phyloP scores from a whole-genome alignment of 2,329 filamentous ascomycete genomes.

The Calonectria naviculata region DNA sequence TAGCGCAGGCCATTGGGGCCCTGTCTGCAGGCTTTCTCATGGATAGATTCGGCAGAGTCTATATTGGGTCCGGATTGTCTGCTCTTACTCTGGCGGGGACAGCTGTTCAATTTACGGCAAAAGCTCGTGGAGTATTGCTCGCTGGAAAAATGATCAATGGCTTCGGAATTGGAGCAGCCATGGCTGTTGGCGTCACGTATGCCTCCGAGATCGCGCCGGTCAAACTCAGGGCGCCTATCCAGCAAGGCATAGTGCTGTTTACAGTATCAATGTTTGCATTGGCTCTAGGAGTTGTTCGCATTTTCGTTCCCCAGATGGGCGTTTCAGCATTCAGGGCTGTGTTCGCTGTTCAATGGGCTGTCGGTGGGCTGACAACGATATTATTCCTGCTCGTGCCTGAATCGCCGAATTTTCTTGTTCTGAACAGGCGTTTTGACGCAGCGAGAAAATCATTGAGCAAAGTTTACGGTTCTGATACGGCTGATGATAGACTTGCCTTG shows the following conservation, averaged over 20 bases:
- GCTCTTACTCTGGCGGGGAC: constrained; percentile 14
- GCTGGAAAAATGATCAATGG: constrained; percentile 22
- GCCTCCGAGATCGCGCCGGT: constrained; percentile 18
- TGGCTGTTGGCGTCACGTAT: constrained; percentile 18
- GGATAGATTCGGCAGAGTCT: constrained; percentile 17
- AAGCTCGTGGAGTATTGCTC: constrained; percentile 6
- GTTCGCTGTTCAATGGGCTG: constrained; percentile 16
- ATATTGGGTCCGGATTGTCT: constrained; percentile 2
- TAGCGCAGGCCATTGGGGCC: constrained; percentile 13
- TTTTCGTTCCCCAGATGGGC: constrained; percentile 2
- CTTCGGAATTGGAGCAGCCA: constrained; percentile 14
- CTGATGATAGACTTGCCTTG: constrained; percentile 3
- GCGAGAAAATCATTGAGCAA: constrained; percentile 10
- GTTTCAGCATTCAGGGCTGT: constrained; percentile 15
- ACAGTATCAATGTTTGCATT: constrained; percentile 15
- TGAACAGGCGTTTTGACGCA: constrained; percentile 5
- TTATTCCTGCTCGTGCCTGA: constrained; percentile 13
- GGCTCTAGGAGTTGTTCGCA: constrained; percentile 9
- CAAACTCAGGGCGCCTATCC: constrained; percentile 16
- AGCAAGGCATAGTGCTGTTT: constrained; percentile 17
- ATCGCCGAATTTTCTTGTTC: constrained; percentile 14
- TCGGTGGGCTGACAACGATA: constrained; percentile 7
- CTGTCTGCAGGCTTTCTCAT: constrained; percentile 17
- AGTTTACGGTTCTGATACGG: constrained; percentile 3
- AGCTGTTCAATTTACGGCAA: constrained; percentile 10